These are phyloP conservation scores for Ceratocystis eucalypticola DNA, from an alignment of 2,329 filamentous ascomycete species.

Conservation along the genomic window DNA sequence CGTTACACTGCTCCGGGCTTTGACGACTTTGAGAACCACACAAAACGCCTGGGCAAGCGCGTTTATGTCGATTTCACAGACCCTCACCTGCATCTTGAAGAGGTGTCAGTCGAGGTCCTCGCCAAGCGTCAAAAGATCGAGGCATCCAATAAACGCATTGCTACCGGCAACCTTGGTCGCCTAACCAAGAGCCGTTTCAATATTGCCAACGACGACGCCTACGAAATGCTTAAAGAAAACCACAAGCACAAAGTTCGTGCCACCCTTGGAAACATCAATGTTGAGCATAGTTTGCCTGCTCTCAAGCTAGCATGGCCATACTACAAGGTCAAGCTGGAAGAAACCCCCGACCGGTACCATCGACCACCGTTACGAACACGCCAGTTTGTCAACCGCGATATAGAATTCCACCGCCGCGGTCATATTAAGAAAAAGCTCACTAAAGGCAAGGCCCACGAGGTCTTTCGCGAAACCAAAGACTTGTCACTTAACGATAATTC, in stretches of 20 bases:
- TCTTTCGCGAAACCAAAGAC: conserved; percentile 69
- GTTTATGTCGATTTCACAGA: conserved; percentile 81
- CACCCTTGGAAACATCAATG: conserved; percentile 76
- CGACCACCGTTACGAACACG: conserved; percentile 64
- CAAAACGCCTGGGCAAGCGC: conserved; percentile 58
- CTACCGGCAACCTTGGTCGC: conserved; percentile 54
- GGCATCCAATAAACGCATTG: conserved; percentile 50
- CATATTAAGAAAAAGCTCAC: conserved; percentile 68
- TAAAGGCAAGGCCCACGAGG: conserved; percentile 64
- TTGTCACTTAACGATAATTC: conserved; percentile 83
- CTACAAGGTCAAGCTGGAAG: conserved; percentile 74
- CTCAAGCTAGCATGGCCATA: conserved; percentile 88
- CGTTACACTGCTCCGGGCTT: conserved; percentile 55
- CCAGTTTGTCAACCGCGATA: conserved; percentile 49
- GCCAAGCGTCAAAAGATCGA: conserved; percentile 45
- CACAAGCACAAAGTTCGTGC: conserved; percentile 92
- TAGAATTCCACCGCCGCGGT: conserved; percentile 58
- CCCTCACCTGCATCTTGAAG: conserved; percentile 70
- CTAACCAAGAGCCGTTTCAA: conserved; percentile 77
- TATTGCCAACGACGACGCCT: conserved; percentile 89
- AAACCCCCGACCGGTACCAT: conserved; percentile 67
- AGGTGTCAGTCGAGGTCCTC: conserved; percentile 50
- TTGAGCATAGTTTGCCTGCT: conserved; percentile 89
- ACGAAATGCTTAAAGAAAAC: conserved; percentile 91
- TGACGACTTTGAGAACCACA: conserved; percentile 65